A percentile compares a stretch with the other conserved stretches of the same genome.
Conservation (phyloP, 169 alveolate genomes). For the Plasmodium falciparum region DNA sequence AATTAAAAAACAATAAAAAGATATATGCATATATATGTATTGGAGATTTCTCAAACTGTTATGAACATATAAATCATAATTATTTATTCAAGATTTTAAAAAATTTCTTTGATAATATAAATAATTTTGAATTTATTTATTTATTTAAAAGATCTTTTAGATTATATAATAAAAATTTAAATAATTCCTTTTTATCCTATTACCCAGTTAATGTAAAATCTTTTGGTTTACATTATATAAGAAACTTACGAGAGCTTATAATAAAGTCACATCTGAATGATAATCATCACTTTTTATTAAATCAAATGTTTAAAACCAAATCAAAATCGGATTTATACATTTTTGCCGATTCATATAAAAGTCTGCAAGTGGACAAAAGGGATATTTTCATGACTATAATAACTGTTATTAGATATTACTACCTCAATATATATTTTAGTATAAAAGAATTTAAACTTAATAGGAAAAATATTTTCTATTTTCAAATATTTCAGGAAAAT, state of each 20-base stretch:
- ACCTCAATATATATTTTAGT: conserved; percentile 59
- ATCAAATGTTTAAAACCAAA: conserved; percentile 47
- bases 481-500: conserved; percentile 43
- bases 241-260: conserved; percentile 43
- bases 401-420: conserved; percentile 54
- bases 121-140: conserved; percentile 75
- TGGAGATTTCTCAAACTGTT: conserved; percentile 74
- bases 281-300: conserved; percentile 21
- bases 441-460: conserved; percentile 43
- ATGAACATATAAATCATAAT: conserved; percentile 73
- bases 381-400: conserved; percentile 72
- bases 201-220: conserved; percentile 67
- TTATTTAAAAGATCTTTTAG: conserved; percentile 75
- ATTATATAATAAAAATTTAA: conserved; percentile 30
- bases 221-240: conserved; percentile 44
- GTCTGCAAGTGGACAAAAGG: conserved; percentile 54
- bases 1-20: conserved; percentile 50
- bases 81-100: conserved; percentile 62
- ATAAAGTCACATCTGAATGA: conserved; percentile 29
- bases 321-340: conserved; percentile 34
- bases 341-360: conserved; percentile 70
- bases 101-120: conserved; percentile 27
- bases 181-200: conserved; percentile 50
- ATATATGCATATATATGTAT: conserved; percentile 73
- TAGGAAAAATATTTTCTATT: conserved; percentile 59